phyloP scores from a whole-genome alignment of 2,329 filamentous ascomycete species.

The Cercospora brassicicola region DNA sequence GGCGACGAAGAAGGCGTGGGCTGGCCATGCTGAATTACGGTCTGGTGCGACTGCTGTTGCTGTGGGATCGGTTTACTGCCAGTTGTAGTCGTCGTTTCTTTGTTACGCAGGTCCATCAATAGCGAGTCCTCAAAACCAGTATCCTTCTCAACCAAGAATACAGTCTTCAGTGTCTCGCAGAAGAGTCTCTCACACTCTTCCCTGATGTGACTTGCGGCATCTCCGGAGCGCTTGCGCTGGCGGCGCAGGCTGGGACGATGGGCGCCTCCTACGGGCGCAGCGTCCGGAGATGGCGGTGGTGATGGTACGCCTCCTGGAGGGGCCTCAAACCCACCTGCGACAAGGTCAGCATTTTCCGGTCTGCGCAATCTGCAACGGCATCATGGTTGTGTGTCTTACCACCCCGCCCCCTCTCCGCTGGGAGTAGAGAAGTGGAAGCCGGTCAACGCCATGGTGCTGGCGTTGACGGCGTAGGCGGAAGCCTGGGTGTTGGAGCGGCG shows the following conservation, averaged over 20 bases:
- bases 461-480: conserved; percentile 84
- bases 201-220: conserved; percentile 94
- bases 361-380: background rate
- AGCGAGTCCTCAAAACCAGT: conserved; percentile 74
- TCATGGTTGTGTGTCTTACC: conserved; percentile 23
- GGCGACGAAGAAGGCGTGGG: conserved; percentile 42
- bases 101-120: conserved; percentile 70
- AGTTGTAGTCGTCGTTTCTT: conserved; percentile 31
- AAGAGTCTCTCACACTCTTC: conserved; percentile 99
- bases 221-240: conserved; percentile 59
- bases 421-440: conserved; percentile 94
- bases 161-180: conserved; percentile 89
- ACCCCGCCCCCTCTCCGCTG: conserved; percentile 63
- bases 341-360: conserved; percentile 35
- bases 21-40: conserved; percentile 34
- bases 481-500: conserved; percentile 76
- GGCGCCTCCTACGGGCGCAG: conserved; percentile 23
- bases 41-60: conserved; percentile 22
- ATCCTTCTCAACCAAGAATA: conserved; percentile 95
- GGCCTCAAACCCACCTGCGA: conserved; percentile 92
- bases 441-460: conserved; percentile 66
- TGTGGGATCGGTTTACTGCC: conserved; percentile 25
- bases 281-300: conserved; percentile 75
- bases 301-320: conserved; percentile 76
- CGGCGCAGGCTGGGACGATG: conserved; percentile 29